Percentiles rank a stretch among this genome's conserved stretches.
phyloP scores from a whole-genome alignment of 345 rosid species.

The Turritis glabra region DNA sequence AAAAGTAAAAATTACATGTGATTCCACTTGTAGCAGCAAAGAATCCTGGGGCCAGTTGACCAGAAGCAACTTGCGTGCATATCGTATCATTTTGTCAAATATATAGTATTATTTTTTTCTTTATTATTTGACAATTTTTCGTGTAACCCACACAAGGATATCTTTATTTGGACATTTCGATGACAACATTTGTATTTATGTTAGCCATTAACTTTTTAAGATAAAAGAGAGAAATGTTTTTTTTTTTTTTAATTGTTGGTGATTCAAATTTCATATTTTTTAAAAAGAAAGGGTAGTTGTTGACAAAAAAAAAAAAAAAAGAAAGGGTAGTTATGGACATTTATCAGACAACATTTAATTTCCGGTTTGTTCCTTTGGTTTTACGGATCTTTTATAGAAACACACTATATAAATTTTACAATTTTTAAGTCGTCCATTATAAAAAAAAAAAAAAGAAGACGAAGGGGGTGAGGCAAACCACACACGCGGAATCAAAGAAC shows the following conservation, averaged over 20 bases:
- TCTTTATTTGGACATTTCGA: neutral
- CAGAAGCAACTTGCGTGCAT: neutral
- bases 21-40: neutral
- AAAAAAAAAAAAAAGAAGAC: neutral
- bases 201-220: neutral
- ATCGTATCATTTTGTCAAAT: neutral
- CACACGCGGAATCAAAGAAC: conserved; percentile 20
- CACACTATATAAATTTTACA: neutral
- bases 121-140: neutral
- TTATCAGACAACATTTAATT: neutral
- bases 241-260: no score
- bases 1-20: neutral
- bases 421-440: neutral
- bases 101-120: neutral
- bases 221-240: neutral
- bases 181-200: neutral
- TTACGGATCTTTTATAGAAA: neutral
- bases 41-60: neutral
- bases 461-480: conserved; percentile 13
- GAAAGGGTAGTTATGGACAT: neutral
- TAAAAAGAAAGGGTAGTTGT: neutral
- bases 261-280: neutral
- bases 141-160: conserved; percentile 10
- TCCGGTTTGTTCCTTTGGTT: neutral
- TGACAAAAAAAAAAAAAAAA: neutral